A percentile compares a stretch with the other conserved stretches of the same genome.
These are phyloP conservation scores for Inga oerstediana DNA, from an alignment of 306 rosid genomes.

Conservation along the genomic window DNA sequence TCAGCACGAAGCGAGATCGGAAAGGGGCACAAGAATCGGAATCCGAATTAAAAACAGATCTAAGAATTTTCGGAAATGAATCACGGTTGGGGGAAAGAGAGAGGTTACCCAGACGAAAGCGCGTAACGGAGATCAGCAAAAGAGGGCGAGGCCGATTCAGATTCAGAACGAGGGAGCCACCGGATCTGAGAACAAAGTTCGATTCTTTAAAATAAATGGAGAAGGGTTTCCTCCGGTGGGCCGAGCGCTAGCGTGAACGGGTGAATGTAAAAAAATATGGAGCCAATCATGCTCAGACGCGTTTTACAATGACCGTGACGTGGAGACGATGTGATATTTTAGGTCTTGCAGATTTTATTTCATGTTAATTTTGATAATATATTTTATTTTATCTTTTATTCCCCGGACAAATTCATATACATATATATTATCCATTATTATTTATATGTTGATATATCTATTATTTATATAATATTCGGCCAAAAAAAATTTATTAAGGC, in stretches of 20 bases:
- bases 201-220: neutral
- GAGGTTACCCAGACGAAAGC: slow-evolving; percentile 19
- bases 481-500: too few relatives aligned
- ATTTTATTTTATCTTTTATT: too few relatives aligned
- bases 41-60: slow-evolving; percentile 15
- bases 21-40: neutral
- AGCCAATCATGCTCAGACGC: neutral
- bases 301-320: neutral
- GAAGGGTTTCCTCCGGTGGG: neutral
- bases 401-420: too few relatives aligned
- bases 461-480: too few relatives aligned
- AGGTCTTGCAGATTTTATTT: neutral
- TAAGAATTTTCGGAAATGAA: neutral
- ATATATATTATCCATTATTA: too few relatives aligned
- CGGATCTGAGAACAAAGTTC: neutral
- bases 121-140: neutral
- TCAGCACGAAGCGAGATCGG: neutral
- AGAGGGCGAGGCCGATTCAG: neutral
- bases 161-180: neutral
- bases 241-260: neutral
- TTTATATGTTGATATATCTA: too few relatives aligned
- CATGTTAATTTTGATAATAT: too few relatives aligned
- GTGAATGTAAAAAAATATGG: neutral
- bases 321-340: slow-evolving; percentile 6
- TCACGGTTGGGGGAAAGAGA: neutral